Evolutionary conservation across 352 stramenopile genomes (phyloP).

Genomic region (Phytophthora brassicae): DNA sequence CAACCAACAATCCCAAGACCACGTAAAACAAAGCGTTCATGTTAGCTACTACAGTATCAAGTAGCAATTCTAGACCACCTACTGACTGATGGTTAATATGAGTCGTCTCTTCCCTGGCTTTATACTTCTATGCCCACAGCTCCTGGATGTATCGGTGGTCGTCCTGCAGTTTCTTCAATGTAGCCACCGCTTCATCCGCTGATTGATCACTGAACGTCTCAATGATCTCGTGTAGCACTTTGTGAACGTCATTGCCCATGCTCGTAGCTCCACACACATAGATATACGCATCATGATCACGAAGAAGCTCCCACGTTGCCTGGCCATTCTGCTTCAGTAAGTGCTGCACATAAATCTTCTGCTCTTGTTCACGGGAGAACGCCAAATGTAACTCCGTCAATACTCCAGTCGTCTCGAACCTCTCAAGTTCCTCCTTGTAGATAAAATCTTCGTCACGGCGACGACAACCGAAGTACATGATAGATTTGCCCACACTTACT

Average conservation of each 20-base stretch:
- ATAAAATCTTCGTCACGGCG: conserved; percentile 87
- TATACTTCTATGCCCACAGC: conserved; percentile 85
- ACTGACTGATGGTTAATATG: conserved; percentile 1
- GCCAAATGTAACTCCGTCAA: conserved; percentile 92
- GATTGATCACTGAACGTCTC: conserved; percentile 61
- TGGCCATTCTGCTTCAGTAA: conserved; percentile 83
- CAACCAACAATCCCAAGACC: conserved; percentile 3
- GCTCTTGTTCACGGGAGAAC: conserved; percentile 92
- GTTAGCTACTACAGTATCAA: conserved; percentile 22
- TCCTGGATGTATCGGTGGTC: conserved; percentile 95
- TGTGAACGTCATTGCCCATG: conserved; percentile 97
- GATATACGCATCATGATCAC: conserved; percentile 81
- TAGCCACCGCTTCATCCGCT: conserved; percentile 61
- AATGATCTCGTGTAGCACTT: conserved; percentile 89
- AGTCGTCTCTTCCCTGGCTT: background rate
- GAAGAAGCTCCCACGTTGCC: conserved; percentile 62
- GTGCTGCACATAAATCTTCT: conserved; percentile 99
- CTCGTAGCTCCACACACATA: conserved; percentile 97
- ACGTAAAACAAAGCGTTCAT: conserved; percentile 30
- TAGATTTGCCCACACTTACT: conserved; percentile 72
- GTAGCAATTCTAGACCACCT: conserved; percentile 27
- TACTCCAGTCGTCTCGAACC: conserved; percentile 80
- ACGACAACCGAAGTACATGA: conserved; percentile 94
- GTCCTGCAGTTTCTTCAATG: conserved; percentile 90
- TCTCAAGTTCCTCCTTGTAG: conserved; percentile 91